Evolutionary conservation across 176 grass and related monocot genomes (phyloP).

Genomic region (Pontederia paniculata): DNA sequence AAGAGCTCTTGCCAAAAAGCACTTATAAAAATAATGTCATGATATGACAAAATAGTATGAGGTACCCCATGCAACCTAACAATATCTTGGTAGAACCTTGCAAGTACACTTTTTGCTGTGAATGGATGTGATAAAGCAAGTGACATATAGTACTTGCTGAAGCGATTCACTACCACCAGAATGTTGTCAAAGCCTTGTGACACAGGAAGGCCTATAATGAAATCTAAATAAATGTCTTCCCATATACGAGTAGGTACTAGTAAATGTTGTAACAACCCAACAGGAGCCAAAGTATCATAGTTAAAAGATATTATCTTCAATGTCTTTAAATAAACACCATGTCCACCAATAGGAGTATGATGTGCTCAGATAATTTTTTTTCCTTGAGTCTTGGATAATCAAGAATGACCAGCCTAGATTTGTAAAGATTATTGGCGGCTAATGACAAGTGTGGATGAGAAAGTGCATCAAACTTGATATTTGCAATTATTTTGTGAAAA

Average conservation of each 20-base stretch:
- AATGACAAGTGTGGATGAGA: no score
- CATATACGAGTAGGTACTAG: background rate
- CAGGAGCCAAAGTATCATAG: no score
- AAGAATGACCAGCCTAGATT: no score
- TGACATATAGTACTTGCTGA: conserved; percentile 2
- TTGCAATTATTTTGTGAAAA: no score
- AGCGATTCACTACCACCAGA: background rate
- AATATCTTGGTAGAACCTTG: background rate
- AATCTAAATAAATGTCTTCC: background rate
- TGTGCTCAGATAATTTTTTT: no score
- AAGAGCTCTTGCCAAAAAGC: conserved; percentile 1
- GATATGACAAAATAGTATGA: background rate
- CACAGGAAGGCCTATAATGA: background rate
- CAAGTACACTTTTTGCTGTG: background rate
- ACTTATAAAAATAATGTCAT: background rate
- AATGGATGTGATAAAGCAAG: background rate
- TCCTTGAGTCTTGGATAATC: no score
- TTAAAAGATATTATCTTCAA: no score
- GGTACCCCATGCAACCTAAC: background rate
- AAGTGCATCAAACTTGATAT: no score
- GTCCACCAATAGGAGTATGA: no score
- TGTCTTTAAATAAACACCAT: no score
- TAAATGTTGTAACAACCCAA: no score
- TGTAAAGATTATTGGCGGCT: no score
- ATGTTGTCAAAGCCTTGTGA: background rate